phyloP scores from a whole-genome alignment of 2,329 filamentous ascomycete species.

The Chaetomium sp. region DNA sequence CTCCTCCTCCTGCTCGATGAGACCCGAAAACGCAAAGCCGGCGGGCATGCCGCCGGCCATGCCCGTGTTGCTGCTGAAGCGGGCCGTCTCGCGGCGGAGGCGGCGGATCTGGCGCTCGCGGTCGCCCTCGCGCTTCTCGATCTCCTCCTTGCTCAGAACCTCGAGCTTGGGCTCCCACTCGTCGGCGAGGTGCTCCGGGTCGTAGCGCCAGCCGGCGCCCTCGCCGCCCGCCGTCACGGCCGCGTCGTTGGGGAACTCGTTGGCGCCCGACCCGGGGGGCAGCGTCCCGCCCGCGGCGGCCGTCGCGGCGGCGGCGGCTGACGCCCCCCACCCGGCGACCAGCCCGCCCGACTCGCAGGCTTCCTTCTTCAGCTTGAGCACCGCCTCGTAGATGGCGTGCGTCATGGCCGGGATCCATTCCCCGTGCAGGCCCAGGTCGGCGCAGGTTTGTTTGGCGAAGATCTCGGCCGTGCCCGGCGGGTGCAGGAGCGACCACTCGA shows the following conservation, averaged over 20 bases:
- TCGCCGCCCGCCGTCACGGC: conserved; percentile 48
- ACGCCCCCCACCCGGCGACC: conserved; percentile 68
- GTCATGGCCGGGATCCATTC: conserved; percentile 96
- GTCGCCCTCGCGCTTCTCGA: conserved; percentile 94
- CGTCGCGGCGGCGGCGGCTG: conserved; percentile 25
- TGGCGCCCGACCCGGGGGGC: conserved; percentile 53
- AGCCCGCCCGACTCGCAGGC: conserved; percentile 89
- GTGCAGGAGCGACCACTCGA: conserved; percentile 94
- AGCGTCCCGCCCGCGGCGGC: conserved; percentile 42
- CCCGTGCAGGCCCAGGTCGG: conserved; percentile 82
- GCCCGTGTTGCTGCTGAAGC: conserved; percentile 84
- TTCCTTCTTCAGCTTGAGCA: conserved; percentile 91
- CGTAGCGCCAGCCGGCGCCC: conserved; percentile 86
- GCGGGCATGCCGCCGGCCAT: conserved; percentile 76
- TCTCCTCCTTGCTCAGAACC: conserved; percentile 87
- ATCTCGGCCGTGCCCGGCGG: conserved; percentile 88
- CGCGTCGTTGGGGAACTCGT: conserved; percentile 84
- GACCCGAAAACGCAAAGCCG: conserved; percentile 52
- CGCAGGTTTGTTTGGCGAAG: conserved; percentile 90
- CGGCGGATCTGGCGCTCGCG: conserved; percentile 87
- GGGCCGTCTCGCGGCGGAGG: conserved; percentile 84
- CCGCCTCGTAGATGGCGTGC: conserved; percentile 95
- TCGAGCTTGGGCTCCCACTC: conserved; percentile 85
- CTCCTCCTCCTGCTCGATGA: conserved; percentile 67
- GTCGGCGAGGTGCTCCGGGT: conserved; percentile 83